These are phyloP conservation scores for Cutaneotrichosporon sp. DNA, from an alignment of 1,284 basidiomycete species.

Conservation along the genomic window DNA sequence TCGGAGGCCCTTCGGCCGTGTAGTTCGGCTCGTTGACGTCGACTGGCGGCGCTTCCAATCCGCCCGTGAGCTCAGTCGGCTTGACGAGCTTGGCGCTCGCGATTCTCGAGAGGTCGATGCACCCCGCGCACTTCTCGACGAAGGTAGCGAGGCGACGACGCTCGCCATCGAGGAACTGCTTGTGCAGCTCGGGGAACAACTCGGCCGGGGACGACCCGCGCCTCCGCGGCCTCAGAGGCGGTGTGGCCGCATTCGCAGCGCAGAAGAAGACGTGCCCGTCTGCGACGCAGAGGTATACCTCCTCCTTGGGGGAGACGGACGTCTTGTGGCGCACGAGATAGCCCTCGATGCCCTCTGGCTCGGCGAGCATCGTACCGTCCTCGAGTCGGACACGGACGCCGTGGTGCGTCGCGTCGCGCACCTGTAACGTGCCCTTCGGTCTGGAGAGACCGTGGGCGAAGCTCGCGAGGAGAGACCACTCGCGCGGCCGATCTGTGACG, in stretches of 20 bases:
- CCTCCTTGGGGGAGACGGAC: slow-evolving; percentile 24
- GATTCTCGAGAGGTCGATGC: slow-evolving; percentile 47
- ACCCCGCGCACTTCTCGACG: slow-evolving; percentile 38
- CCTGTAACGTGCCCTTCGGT: slow-evolving; percentile 30
- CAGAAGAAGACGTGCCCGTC: slow-evolving; percentile 45
- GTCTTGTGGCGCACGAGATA: slow-evolving; percentile 40
- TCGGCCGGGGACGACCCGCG: slow-evolving; percentile 37
- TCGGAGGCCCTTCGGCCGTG: background rate
- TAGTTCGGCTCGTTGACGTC: background rate
- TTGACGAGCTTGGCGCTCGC: slow-evolving; percentile 25
- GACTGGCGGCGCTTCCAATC: background rate
- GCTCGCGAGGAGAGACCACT: slow-evolving; percentile 49
- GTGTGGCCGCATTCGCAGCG: slow-evolving; percentile 29
- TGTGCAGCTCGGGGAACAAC: slow-evolving; percentile 39
- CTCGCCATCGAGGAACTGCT: slow-evolving; percentile 36
- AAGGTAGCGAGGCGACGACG: slow-evolving; percentile 34
- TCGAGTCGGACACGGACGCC: slow-evolving; percentile 35
- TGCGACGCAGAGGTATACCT: slow-evolving; percentile 42
- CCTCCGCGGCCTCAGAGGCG: slow-evolving; percentile 37
- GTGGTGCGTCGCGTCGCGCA: slow-evolving; percentile 45
- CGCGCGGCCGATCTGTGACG: slow-evolving; percentile 35
- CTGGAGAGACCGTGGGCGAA: slow-evolving; percentile 21
- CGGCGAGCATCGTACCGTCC: slow-evolving; percentile 42
- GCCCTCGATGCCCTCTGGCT: slow-evolving; percentile 50
- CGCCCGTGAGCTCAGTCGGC: background rate